Conservation (phyloP, 1,284 basidiomycete species). For the Puccinia polysora region DNA sequence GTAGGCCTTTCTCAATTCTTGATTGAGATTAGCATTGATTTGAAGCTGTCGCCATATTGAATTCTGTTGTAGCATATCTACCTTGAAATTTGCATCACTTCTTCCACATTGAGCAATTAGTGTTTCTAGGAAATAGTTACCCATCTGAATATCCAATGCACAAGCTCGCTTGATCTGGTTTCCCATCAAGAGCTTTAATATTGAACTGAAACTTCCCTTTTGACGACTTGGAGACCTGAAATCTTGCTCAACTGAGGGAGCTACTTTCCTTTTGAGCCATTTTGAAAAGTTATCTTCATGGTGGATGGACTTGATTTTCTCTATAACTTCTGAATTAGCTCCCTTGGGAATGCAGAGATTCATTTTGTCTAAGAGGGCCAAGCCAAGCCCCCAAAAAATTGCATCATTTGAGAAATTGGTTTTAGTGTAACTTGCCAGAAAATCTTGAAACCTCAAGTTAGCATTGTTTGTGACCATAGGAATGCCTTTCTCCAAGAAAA, state of each 20-base stretch:
- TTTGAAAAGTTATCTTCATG: too few species aligned
- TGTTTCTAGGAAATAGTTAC: slow-evolving; percentile 79
- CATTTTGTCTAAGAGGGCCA: slow-evolving; percentile 79
- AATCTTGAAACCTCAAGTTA: slow-evolving; percentile 71
- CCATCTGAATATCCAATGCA: slow-evolving; percentile 67
- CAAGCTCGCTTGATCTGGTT: slow-evolving; percentile 79
- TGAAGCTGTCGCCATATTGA: slow-evolving; percentile 75
- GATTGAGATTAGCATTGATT: slow-evolving; percentile 66
- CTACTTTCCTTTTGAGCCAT: slow-evolving; percentile 69
- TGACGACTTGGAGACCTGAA: slow-evolving; percentile 56
- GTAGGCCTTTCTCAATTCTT: slow-evolving; percentile 72
- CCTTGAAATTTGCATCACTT: slow-evolving; percentile 73
- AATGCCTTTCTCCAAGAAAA: slow-evolving; percentile 59
- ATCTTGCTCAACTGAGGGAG: slow-evolving; percentile 68
- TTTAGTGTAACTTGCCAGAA: slow-evolving; percentile 66
- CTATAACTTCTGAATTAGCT: slow-evolving; percentile 60
- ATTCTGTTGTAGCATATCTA: too few species aligned
- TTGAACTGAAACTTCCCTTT: slow-evolving; percentile 50
- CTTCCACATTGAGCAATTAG: slow-evolving; percentile 77
- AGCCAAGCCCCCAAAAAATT: slow-evolving; percentile 76
- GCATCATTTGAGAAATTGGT: slow-evolving; percentile 72
- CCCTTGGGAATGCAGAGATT: slow-evolving; percentile 64
- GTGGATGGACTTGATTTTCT: too few species aligned
- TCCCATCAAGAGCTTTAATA: too few species aligned
- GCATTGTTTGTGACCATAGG: slow-evolving; percentile 61